Evolutionary conservation across 495 filamentous ascomycete genomes (phyloP), one percentile per base, ranked within the genome.

Genomic region (Podospora pseudoanserina): DNA sequence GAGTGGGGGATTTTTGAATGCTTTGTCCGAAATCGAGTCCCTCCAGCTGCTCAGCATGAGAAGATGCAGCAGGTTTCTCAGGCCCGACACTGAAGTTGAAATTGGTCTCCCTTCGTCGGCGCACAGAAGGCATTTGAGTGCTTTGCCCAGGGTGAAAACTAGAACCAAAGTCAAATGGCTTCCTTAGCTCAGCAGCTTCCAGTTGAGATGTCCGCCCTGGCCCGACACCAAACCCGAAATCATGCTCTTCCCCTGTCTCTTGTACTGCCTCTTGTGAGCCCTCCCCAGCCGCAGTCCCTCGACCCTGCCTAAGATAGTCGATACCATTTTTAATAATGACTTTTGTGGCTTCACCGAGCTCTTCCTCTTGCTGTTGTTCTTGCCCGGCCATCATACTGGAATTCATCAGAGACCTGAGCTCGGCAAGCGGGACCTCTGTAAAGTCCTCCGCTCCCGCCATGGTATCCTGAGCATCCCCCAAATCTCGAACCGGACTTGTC

Each of bases 401-500:
- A 49, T 76, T 79, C 7, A 71, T 76, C 59, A 58, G 77, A 0
- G 81, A 83, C 2, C 77, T 78, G 34, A 85, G 69, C 11, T 81
- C 83, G 53, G 76, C 75, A 3, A 83, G 67, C 39, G 78, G 79
- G 54, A 85, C 84, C 81, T 83, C 83, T 61, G 80, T 85, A 68
- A 85, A 85, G 23, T 82, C 81, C 30, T 83, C 82, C 4, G 27
- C 61, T 5, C 76, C 75, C 63, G 78, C 72, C 34, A 82, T 70
- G 0, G 81, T 84, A 56, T 85, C 80, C 54, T 82, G 77, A 15
- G 58, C 53, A 16, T 70, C 69, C 2, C 65, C 59, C 16, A 27
- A 28, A 9, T 13, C 63, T 5, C 27, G 63, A 19, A 68, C 26
- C 3, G 72, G 67, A 32, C 71, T 70, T 3, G 23, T 18, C 7